Conservation (phyloP, 1,139 yeast species). For the Blastobotrys apis region DNA sequence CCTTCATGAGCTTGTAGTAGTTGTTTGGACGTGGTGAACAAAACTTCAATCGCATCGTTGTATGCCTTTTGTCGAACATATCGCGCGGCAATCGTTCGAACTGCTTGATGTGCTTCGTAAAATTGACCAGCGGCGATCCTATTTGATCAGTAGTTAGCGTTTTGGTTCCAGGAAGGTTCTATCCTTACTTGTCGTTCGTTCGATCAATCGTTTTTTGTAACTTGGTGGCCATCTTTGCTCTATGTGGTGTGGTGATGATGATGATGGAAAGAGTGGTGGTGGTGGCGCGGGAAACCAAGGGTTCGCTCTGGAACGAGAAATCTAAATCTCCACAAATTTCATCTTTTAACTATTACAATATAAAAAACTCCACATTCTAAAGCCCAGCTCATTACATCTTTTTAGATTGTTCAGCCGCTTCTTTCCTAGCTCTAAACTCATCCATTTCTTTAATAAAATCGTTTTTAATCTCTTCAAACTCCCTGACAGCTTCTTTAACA, state of each 20-base stretch:
- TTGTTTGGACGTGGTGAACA: conserved; percentile 65
- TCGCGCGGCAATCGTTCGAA: conserved; percentile 82
- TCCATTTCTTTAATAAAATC: conserved; percentile 20
- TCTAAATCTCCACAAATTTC: too few relatives aligned
- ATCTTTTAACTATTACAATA: too few relatives aligned
- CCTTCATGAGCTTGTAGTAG: conserved; percentile 65
- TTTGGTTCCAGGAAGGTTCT: too few relatives aligned
- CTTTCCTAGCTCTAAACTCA: not conserved
- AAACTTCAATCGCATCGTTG: conserved; percentile 64
- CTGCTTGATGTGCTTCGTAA: conserved; percentile 94
- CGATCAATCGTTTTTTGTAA: conserved; percentile 32
- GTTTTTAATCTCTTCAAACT: conserved; percentile 25
- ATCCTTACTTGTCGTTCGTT: conserved; percentile 32
- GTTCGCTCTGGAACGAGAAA: not conserved
- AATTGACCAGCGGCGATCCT: conserved; percentile 53
- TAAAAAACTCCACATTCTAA: not conserved
- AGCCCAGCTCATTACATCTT: not conserved
- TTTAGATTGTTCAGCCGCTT: too few relatives aligned
- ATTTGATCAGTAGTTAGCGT: too few relatives aligned
- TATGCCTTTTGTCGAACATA: conserved; percentile 67
- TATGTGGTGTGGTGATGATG: conserved; percentile 6
- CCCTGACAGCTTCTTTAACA: conserved; percentile 38
- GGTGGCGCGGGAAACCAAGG: not conserved
- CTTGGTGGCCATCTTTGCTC: conserved; percentile 23
- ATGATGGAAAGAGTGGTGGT: not conserved